Percentiles rank a stretch among this genome's conserved stretches.
Conservation (phyloP, 2,329 filamentous ascomycete genomes). For the Hypoxylon sp. region DNA sequence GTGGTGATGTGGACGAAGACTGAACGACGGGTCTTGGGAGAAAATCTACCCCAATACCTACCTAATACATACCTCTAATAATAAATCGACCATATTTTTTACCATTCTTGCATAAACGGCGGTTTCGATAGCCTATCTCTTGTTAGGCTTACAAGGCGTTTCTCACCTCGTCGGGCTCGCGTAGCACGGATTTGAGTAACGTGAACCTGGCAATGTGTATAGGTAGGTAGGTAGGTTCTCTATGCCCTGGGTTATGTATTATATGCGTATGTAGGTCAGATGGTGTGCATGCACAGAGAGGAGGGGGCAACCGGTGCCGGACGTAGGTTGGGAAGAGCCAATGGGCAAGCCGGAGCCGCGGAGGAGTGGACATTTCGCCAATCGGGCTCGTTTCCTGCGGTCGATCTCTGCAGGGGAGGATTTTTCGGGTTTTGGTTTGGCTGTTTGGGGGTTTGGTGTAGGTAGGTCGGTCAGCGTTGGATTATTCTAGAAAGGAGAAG, state of each 20-base stretch:
- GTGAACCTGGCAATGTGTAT: background rate
- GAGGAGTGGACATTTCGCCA: constrained; percentile 7
- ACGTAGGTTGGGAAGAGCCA: constrained; percentile 9
- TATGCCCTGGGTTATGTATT: background rate
- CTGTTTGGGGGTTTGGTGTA: background rate
- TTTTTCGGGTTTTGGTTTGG: background rate
- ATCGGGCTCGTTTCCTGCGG: constrained; percentile 13
- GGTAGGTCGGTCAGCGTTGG: background rate
- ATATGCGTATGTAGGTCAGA: background rate
- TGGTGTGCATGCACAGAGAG: background rate
- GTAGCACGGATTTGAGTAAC: background rate
- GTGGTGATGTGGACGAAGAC: background rate
- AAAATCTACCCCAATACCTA: background rate
- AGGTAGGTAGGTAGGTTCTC: too few relatives aligned
- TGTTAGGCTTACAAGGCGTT: background rate
- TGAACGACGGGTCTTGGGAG: background rate
- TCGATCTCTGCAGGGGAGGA: constrained; percentile 16
- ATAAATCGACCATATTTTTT: background rate
- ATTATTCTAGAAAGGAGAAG: background rate
- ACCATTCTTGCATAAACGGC: background rate
- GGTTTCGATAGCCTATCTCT: background rate
- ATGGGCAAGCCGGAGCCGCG: constrained; percentile 11
- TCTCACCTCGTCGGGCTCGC: background rate
- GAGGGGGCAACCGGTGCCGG: constrained; percentile 26
- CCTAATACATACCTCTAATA: background rate